Conservation (phyloP, 441 rosid species). For the Isatis lusitanica region DNA sequence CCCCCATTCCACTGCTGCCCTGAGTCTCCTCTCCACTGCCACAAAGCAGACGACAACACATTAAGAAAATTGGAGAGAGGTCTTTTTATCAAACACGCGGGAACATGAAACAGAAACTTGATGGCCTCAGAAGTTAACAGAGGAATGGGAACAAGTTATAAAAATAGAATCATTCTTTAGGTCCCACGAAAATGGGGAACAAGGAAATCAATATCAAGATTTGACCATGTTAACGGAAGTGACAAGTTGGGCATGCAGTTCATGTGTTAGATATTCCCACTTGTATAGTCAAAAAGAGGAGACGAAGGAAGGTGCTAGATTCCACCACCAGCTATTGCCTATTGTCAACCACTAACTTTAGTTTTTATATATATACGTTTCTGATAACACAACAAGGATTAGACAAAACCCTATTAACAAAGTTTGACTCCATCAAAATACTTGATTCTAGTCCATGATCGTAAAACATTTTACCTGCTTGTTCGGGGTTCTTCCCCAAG, state of each 20-base stretch:
- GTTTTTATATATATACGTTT: not conserved
- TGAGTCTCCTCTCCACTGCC: conserved; percentile 31
- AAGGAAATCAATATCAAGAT: not conserved
- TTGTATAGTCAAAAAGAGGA: conserved; percentile 13
- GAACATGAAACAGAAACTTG: not conserved
- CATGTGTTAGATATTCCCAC: conserved; percentile 28
- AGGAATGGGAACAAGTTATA: not conserved
- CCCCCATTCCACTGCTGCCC: conserved; percentile 70
- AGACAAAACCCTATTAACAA: not conserved
- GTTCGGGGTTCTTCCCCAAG: conserved; percentile 92
- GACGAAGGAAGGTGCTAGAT: conserved; percentile 12
- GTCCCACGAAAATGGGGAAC: not conserved
- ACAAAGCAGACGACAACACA: not conserved
- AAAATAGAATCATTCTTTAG: not conserved
- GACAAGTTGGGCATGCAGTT: conserved; percentile 15
- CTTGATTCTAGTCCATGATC: not conserved
- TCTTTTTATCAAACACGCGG: not conserved
- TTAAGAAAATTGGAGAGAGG: not conserved
- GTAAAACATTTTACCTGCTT: conserved; percentile 59
- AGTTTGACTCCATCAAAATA: conserved; percentile 13
- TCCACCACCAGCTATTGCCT: conserved; percentile 23
- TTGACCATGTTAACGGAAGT: conserved; percentile 10
- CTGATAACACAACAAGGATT: not conserved
- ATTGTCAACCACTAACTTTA: conserved; percentile 26
- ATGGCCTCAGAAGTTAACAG: not conserved